Evolutionary conservation across 2,329 filamentous ascomycete genomes (phyloP), one percentile per base, ranked within the genome.

Genomic region (Ampelomyces quisqualis): DNA sequence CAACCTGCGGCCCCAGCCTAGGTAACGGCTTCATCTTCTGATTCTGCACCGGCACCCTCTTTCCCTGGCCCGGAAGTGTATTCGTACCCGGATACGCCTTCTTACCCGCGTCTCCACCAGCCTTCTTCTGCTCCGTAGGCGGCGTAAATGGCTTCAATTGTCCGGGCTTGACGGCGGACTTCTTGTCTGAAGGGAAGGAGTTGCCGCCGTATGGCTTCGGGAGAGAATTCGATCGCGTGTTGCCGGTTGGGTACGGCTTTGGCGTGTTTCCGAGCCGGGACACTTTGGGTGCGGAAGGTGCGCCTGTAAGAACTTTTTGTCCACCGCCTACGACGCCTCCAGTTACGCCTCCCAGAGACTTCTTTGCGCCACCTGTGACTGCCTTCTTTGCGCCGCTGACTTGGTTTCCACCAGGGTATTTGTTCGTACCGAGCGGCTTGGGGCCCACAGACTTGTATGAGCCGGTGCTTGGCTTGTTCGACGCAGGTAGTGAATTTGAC

Each of bases 401-500:
- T 19, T 53, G 55, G 23, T 51, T 59, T 2, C 39, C 49, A 2
- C 53, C 48, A 1, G 58, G 51, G 11, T 57, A 56, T 38, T 65
- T 68, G 31, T 62, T 68, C 17, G 51, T 51, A 1, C 62, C 64
- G 1, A 65, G 22, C 1, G 63, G 55, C 3, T 45, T 47, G 13
- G 40, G 49, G 2, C 43, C 45, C 1, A 37, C 33, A 11, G 41
- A 38, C n/a, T 45, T 51, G 1, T 29, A 36, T 1, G 43, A n/a
- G n/a, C n/a, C 49, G 5, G 40, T 43, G 3, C 40, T 48, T 3
- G 47, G 45, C 26, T 54, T 58, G 13, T 44, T 55, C 3, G 52
- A 49, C 9, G 63, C 58, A 10, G 65, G 65, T 8, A 51, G 52
- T 3, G 62, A 66, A 40, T 64, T 61, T 2, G 62, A 66, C 13